Evolutionary conservation across 2,329 filamentous ascomycete genomes (phyloP).

Genomic region (Aphanoascus verrucosus): DNA sequence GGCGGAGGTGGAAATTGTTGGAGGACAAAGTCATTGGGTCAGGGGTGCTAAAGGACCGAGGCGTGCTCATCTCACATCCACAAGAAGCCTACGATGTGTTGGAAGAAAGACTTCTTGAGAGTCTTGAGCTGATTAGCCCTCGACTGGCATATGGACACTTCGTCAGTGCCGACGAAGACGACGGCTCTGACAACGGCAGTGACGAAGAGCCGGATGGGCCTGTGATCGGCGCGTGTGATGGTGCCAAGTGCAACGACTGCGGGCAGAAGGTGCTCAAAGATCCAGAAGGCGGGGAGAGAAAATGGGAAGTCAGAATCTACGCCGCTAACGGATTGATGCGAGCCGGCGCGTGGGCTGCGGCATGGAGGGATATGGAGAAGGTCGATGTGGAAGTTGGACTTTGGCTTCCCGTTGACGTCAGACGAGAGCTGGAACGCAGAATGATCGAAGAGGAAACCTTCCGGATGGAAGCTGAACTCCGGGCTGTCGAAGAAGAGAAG

Average conservation of each 20-base stretch:
- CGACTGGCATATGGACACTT: constrained; percentile 52
- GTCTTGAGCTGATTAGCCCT: constrained; percentile 46
- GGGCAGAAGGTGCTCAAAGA: constrained; percentile 38
- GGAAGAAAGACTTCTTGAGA: constrained; percentile 52
- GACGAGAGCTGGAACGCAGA: constrained; percentile 40
- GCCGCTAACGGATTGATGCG: constrained; percentile 92
- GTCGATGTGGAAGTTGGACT: constrained; percentile 88
- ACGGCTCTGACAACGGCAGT: constrained; percentile 12
- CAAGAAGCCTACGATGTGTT: constrained; percentile 52
- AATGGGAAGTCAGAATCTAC: constrained; percentile 67
- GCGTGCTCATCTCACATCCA: constrained; percentile 53
- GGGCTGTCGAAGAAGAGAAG: constrained; percentile 15
- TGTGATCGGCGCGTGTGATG: constrained; percentile 29
- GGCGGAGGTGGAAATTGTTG: constrained; percentile 41
- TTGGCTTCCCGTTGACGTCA: constrained; percentile 45
- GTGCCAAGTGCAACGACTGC: constrained; percentile 40
- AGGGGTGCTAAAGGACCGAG: constrained; percentile 46
- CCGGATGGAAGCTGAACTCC: constrained; percentile 17
- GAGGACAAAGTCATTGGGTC: constrained; percentile 44
- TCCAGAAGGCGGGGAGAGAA: constrained; percentile 38
- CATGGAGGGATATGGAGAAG: constrained; percentile 97
- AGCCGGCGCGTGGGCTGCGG: constrained; percentile 81
- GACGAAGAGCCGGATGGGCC: constrained; percentile 18
- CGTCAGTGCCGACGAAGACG: constrained; percentile 25
- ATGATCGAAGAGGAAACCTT: constrained; percentile 33